phyloP scores from a whole-genome alignment of 2,329 filamentous ascomycete genomes.

The Rutstroemia sp. region DNA sequence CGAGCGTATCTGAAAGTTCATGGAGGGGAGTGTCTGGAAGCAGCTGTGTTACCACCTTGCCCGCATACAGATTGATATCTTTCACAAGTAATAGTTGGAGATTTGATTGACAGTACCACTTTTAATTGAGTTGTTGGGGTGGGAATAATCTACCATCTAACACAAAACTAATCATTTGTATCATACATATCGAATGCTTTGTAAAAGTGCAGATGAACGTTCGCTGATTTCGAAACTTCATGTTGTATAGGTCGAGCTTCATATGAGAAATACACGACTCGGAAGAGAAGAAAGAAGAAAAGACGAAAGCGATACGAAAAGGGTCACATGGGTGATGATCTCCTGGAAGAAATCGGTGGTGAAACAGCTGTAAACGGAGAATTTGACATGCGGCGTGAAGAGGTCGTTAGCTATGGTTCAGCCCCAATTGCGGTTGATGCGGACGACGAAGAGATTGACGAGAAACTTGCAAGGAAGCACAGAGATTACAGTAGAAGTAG shows the following conservation, averaged over 20 bases:
- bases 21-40: neutral
- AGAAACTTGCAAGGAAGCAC: slow-evolving; percentile 1
- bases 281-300: slow-evolving; percentile 8
- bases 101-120: neutral
- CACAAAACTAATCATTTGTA: neutral
- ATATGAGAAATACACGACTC: neutral
- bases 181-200: neutral
- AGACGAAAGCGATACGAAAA: neutral
- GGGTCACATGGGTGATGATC: slow-evolving; percentile 3
- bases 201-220: neutral
- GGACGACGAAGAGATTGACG: neutral
- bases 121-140: neutral
- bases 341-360: slow-evolving; percentile 1
- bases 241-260: neutral
- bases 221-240: neutral
- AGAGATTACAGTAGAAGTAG: neutral
- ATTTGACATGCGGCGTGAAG: neutral
- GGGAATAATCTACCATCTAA: neutral
- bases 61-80: neutral
- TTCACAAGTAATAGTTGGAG: neutral
- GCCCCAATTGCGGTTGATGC: neutral
- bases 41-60: neutral
- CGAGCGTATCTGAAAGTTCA: neutral
- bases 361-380: neutral
- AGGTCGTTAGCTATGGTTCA: slow-evolving; percentile 7